Percentiles rank a stretch among this genome's conserved stretches.
Conservation (phyloP, 1,284 basidiomycete genomes). For the Pseudozyma thailandica region DNA sequence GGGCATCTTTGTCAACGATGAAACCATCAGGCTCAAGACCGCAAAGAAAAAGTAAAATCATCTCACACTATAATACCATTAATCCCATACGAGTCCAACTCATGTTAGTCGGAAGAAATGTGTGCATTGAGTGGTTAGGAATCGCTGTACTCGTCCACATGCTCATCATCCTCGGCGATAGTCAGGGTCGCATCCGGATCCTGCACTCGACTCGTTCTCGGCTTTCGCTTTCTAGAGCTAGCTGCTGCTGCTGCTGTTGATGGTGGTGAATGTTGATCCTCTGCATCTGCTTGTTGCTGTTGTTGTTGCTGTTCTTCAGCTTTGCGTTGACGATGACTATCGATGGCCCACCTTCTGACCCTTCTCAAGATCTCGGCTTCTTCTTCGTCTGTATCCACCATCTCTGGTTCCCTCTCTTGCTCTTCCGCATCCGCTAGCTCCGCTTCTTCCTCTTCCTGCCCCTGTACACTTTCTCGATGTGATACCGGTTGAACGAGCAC, state of each 20-base stretch:
- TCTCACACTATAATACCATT: background rate
- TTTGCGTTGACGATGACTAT: slow-evolving; percentile 28
- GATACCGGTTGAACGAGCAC: background rate
- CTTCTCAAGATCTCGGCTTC: slow-evolving; percentile 36
- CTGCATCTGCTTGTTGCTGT: background rate
- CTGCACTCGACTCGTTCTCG: background rate
- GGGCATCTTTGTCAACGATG: slow-evolving; percentile 90
- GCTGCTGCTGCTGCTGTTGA: background rate
- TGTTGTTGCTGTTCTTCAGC: background rate
- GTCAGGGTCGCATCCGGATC: slow-evolving; percentile 30
- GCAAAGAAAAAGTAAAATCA: slow-evolving; percentile 92
- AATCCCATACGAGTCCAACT: too few relatives aligned
- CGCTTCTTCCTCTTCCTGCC: background rate
- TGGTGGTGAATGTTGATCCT: background rate
- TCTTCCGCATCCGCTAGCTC: background rate
- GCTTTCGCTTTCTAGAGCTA: background rate
- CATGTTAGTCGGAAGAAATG: too few relatives aligned
- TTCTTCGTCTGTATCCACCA: slow-evolving; percentile 35
- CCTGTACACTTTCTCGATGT: background rate
- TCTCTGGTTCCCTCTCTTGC: background rate
- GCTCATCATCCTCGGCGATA: slow-evolving; percentile 22
- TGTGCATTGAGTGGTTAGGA: too few relatives aligned
- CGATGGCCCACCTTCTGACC: slow-evolving; percentile 38
- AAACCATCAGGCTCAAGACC: slow-evolving; percentile 87
- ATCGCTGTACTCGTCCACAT: slow-evolving; percentile 5